Evolutionary conservation across 139 green algal species (phyloP), one percentile per base, ranked within the genome.

Genomic region (Picochlorum sp.): DNA sequence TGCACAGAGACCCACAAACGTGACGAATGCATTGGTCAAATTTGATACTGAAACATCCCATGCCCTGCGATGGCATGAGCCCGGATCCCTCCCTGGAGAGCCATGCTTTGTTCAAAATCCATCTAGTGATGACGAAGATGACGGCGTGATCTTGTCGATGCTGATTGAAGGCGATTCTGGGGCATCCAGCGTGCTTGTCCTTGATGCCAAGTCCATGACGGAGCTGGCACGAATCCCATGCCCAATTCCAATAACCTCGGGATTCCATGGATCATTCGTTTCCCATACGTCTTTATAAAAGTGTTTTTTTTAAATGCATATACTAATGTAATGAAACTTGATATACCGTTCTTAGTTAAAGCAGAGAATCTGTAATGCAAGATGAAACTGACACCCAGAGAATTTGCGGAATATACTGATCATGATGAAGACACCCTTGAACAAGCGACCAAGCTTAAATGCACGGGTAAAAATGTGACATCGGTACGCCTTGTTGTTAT

Each of bases 21-120:
- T 83, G 21, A 76, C 68, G 63, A 94, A 94, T 61, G 75, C 81
- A 0, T 63, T 94, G 34, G 73, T 57, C 41, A 86, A 89, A 57
- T 71, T 86, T 50, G 82, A 93, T 63, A 50, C 85, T 41, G 15
- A 78, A 51, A 15, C 50, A 4, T 69, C 72, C 0, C 63, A 47
- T 13, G 60, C 51, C 26, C 59, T 61, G 52, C 63, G 83, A 30
- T 93, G 81, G 81, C 73, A 85, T 49, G 66, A 84, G 64, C 55
- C 78, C 2, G 86, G 86, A 16, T 50, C 11, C 11, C 44, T 78
- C 11, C 65, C 65, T 71, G 83, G 73, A 2, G 86, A 94, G 64
- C 77, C 82, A 2, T 11, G 66, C 7, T 91, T 94, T 68, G 70
- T 94, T 21, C 66, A 82, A 0, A 52, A 65, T 1, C 82, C 85